Evolutionary conservation across 148 eudicot species (phyloP).

Genomic region (Camellia sinensis): DNA sequence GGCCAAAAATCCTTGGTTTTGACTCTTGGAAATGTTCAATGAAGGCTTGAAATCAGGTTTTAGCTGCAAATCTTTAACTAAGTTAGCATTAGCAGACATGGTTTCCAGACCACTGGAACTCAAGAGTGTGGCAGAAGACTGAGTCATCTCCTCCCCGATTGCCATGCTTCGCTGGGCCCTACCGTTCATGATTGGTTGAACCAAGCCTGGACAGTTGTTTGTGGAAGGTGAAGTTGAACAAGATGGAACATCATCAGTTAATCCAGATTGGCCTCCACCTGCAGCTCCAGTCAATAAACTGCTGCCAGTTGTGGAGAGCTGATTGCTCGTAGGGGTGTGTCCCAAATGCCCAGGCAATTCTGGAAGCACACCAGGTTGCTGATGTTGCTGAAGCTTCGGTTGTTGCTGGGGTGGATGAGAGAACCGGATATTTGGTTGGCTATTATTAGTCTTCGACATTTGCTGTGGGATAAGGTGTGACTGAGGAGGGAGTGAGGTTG

Average conservation of each 20-base stretch:
- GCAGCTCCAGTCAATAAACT: conserved; percentile 48
- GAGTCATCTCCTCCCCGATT: conserved; percentile 47
- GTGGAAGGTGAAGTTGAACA: conserved; percentile 88
- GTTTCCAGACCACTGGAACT: conserved; percentile 54
- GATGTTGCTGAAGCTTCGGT: conserved; percentile 42
- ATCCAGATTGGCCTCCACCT: conserved; percentile 53
- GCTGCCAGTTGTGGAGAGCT: conserved; percentile 45
- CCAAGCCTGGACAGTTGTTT: conserved; percentile 49
- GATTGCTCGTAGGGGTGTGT: conserved; percentile 36
- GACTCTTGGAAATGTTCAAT: conserved; percentile 50
- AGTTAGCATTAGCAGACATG: conserved; percentile 38
- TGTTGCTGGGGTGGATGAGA: conserved; percentile 53
- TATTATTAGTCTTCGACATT: conserved; percentile 39
- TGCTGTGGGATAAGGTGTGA: conserved; percentile 47
- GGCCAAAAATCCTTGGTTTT: conserved; percentile 50
- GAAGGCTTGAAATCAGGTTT: conserved; percentile 64
- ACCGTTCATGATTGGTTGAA: conserved; percentile 41
- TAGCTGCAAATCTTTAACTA: conserved; percentile 48
- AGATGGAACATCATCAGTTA: conserved; percentile 76
- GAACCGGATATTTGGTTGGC: conserved; percentile 36
- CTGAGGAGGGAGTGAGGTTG: conserved; percentile 49
- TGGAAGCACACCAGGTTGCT: conserved; percentile 37
- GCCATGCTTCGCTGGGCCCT: conserved; percentile 36
- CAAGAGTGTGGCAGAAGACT: conserved; percentile 38
- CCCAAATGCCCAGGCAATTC: conserved; percentile 49